Base-by-base conservation (phyloP, 2,329 filamentous ascomycete genomes). In the Calonectria pseudoreteaudii region DNA sequence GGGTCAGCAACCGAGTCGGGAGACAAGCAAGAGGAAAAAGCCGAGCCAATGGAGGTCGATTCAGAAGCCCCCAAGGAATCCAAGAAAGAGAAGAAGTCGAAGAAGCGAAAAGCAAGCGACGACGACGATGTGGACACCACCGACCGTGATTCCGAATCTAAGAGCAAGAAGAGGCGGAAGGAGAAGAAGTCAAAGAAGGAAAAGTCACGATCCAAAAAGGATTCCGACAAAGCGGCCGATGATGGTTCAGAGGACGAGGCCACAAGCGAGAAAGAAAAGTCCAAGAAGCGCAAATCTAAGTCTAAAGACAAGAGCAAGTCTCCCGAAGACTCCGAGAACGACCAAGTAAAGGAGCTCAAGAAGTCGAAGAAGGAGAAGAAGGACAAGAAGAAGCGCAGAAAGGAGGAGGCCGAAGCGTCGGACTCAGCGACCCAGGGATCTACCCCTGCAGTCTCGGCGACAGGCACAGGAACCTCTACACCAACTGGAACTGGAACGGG, bases 371-470 rank as follows among this genome's bases (percentile, higher is more conserved):
- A 84, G 73, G 77, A 75, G 50, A 85, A 87, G 83, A 86, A 86
- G 78, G 84, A 86, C 20, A 85, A 87, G 78, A 88, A 88, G 79
- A 91, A 90, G 80, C 86, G 88, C 44, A 88, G 86, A 82, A 89
- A 86, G 74, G 84, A 84, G 52, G 85, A 86, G 62, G 81, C 81
- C 18, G 75, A 77, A 26, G 31, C 71, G 26, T 77, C 75, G 1
- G 78, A 77, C 50, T 76, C 78, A 11, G 74, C 70, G 31, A 75
- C 75, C 18, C 70, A 75, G 50, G 56, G 76, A 66, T 76, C 77
- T 8, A 76, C 80, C 14, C 76, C 80, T 14, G 82, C 81, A 14
- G 80, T 80, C 30, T 81, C 82, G 13, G 80, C 78, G 1, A 85
- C 83, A n/a, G 84, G 83, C 38, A 80, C 80, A 10, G 84, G 86